Percentiles rank a stretch among this genome's conserved stretches.
phyloP scores from a whole-genome alignment of 352 stramenopile genomes.

The Globisporangium barbulae region DNA sequence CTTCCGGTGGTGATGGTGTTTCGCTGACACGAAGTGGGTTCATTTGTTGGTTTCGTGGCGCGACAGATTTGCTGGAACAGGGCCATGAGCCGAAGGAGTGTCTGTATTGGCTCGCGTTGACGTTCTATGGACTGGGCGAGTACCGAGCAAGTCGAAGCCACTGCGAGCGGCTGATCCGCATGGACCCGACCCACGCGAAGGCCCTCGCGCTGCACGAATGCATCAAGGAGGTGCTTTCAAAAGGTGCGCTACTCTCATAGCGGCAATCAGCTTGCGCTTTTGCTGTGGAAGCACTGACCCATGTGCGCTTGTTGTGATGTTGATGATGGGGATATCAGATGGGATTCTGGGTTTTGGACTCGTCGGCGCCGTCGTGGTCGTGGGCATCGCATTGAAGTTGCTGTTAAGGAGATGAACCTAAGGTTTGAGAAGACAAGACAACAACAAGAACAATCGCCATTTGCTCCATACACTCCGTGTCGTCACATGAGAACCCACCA shows the following conservation, averaged over 20 bases:
- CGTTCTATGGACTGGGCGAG: constrained; percentile 63
- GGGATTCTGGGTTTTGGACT: constrained; percentile 65
- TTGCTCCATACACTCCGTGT: neutral
- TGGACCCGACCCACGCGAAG: constrained; percentile 68
- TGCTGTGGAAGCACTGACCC: neutral
- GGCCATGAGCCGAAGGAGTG: constrained; percentile 56
- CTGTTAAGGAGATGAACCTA: constrained; percentile 63
- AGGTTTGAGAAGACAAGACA: neutral
- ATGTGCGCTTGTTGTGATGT: constrained; percentile 1
- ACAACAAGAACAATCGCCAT: neutral
- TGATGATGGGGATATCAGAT: constrained; percentile 25
- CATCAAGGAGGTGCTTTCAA: constrained; percentile 67
- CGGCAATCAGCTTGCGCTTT: neutral
- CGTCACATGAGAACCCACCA: neutral
- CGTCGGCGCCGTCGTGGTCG: constrained; percentile 66
- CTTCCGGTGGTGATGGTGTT: constrained; percentile 4
- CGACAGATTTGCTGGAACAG: constrained; percentile 55
- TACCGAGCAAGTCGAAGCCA: constrained; percentile 63
- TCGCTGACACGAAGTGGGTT: neutral
- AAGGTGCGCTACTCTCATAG: constrained; percentile 25
- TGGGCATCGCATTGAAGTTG: constrained; percentile 67
- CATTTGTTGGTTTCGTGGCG: neutral
- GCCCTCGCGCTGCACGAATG: constrained; percentile 71
- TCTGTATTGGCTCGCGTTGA: constrained; percentile 79
- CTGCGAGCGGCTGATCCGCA: constrained; percentile 71